Evolutionary conservation across 192 early-diverging fungal species (phyloP), one percentile per base, ranked within the genome.

Genomic region (Backusella liffmaniae): DNA sequence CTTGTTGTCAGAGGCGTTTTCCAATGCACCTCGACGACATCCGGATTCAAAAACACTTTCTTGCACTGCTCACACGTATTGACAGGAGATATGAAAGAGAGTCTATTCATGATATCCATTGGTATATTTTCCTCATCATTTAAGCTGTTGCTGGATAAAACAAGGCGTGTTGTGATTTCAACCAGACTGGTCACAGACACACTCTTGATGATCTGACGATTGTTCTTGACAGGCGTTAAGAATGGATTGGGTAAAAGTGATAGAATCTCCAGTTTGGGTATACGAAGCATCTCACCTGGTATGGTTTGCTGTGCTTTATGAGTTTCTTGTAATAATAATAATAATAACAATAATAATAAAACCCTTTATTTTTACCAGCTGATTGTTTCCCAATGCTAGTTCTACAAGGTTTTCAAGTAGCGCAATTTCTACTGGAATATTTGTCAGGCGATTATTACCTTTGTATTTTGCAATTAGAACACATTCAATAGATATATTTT

Each of bases 301-400:
- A 62, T 62, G 23, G 56, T 62, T 62, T 62, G 56, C 56, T 62
- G 3, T 39, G 37, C 1, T 3, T 39, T 8, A 39, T 39, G 37
- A 39, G 37, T 10, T 10, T 10, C 10, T 10, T 39, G 10, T 8
- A 10, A 39, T 39, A 39, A 3, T 10, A 39, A 39, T 26, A 26
- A 26, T 26, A 39, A 39, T 16, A 44, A 32, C n/a, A n/a, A n/a
- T n/a, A n/a, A 32, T 3, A 30, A 30, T 1, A 30, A 30, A 30
- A 30, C 0, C 30, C 0, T 30, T 23, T 10, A 6, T 21, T 56
- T 26, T 72, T 78, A 86, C 85, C 73, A 87, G 53, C 10, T 74
- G 42, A 36, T 87, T 87, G 44, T 84, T 84, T 13, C 86, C 86
- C 12, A 87, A 21, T 0, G 86, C 85, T 0, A 87, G 79, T 35